Percentiles rank a stretch among this genome's conserved stretches.
phyloP scores from a whole-genome alignment of 2,329 filamentous ascomycete genomes.

The Fusarium goolgardi region DNA sequence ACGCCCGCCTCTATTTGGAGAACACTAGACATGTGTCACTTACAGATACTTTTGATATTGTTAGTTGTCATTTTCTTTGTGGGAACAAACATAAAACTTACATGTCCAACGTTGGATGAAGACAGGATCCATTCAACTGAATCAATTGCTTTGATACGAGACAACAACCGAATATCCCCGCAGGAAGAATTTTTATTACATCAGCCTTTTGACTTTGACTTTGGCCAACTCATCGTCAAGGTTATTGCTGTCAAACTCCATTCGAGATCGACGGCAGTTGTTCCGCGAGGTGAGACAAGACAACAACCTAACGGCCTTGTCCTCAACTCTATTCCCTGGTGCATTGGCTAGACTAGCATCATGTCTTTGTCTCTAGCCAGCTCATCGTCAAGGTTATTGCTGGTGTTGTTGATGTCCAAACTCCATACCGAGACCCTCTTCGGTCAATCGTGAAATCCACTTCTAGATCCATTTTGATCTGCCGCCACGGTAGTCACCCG shows the following conservation, averaged over 20 bases:
- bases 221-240: constrained; percentile 11
- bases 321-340: neutral
- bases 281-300: neutral
- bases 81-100: neutral
- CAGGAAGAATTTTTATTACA: neutral
- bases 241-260: constrained; percentile 11
- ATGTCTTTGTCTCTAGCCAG: neutral
- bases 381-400: neutral
- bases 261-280: constrained; percentile 1
- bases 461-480: constrained; percentile 15
- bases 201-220: neutral
- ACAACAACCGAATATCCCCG: neutral
- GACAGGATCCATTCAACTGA: neutral
- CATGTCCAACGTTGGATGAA: neutral
- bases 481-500: constrained; percentile 11
- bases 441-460: constrained; percentile 9
- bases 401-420: constrained; percentile 1
- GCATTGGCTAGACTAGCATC: neutral
- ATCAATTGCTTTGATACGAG: neutral
- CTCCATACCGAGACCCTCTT: constrained; percentile 1
- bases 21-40: neutral
- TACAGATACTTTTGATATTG: neutral
- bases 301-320: neutral
- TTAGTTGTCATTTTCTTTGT: neutral
- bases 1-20: neutral